Base-by-base conservation (phyloP, 805 yeast genomes). In the Ogataea nakhonphanomensis region DNA sequence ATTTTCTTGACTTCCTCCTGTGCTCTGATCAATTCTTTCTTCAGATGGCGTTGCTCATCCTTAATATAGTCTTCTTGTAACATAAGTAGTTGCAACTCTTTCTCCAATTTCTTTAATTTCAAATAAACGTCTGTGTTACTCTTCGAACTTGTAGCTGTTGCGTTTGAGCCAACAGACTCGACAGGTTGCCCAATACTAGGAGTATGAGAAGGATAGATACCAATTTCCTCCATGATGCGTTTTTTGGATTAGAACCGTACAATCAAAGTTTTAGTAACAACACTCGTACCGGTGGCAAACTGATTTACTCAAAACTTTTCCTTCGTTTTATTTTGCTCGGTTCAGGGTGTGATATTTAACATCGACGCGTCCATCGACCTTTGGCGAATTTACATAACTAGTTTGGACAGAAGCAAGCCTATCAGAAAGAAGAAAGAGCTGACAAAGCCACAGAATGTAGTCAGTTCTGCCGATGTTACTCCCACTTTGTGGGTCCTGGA, bases 1-100 rank as follows among this genome's bases (percentile, higher is more conserved):
- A 93, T 95, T 57, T 96, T 79, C 65, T 93, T 91, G 32, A 93
- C 99, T 67, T 93, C 99, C 64, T 93, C 99, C 64, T 95, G 98
- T 2, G 99, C 99, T 55, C 97, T 81, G 34, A 90, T 81, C 41
- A 93, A 74, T 69, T 93, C 99, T 50, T 97, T 77, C 58, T 88
- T 90, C 62, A 93, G 73, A 66, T 91, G 96, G 59, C 96, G 93
- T 60, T 90, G 97, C 64, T 93, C 99, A 63, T 93, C 99, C 59
- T 95, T 93, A 61, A 93, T 89, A 64, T 91, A 95, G 45, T 90
- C 97, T 63, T 93, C 99, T 65, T 93, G 99, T 50, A 93, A 71
- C 44, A 76, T 67, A 47, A 93, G 68, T 37, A 93, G 70, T 53
- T 91, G 96, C 56, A 86, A 74, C 59, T 91, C 96, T 51, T 90